phyloP scores from a whole-genome alignment of 2,329 filamentous ascomycete genomes.

The Stromatinia cepivora region DNA sequence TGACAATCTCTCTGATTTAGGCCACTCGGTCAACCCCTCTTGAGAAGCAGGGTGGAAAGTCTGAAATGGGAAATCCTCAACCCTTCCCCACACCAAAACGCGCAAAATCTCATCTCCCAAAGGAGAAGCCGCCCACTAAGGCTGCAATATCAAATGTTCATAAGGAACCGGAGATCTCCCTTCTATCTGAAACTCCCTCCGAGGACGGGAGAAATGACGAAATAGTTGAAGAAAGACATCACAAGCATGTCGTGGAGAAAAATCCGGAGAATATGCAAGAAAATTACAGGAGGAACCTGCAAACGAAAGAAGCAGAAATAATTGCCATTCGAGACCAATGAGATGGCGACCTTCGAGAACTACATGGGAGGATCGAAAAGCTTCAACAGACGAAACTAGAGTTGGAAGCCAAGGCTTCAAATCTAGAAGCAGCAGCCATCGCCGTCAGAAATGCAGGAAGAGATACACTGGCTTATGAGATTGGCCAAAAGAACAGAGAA shows the following conservation, averaged over 20 bases:
- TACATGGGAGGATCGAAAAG: not conserved
- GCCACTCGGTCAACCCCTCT: not conserved
- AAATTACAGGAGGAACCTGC: not conserved
- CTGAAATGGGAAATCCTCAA: not conserved
- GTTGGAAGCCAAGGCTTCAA: not conserved
- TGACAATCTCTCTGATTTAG: not conserved
- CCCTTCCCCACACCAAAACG: not conserved
- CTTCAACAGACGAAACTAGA: not conserved
- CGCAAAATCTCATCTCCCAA: not conserved
- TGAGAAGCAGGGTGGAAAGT: not conserved
- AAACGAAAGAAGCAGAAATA: not conserved
- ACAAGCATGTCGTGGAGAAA: not conserved
- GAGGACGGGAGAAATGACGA: not conserved
- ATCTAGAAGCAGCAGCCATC: not conserved
- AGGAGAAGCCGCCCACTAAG: not conserved
- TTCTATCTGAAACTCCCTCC: not conserved
- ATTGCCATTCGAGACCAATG: not conserved
- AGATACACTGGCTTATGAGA: not conserved
- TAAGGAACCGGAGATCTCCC: not conserved
- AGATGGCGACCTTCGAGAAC: not conserved
- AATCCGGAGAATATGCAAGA: not conserved
- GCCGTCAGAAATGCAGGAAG: not conserved
- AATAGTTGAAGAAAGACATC: too few species aligned
- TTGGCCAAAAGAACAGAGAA: conserved; percentile 4
- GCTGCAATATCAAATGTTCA: not conserved